phyloP scores from a whole-genome alignment of 257 asterid genomes.

The Salvia rosmarinus region DNA sequence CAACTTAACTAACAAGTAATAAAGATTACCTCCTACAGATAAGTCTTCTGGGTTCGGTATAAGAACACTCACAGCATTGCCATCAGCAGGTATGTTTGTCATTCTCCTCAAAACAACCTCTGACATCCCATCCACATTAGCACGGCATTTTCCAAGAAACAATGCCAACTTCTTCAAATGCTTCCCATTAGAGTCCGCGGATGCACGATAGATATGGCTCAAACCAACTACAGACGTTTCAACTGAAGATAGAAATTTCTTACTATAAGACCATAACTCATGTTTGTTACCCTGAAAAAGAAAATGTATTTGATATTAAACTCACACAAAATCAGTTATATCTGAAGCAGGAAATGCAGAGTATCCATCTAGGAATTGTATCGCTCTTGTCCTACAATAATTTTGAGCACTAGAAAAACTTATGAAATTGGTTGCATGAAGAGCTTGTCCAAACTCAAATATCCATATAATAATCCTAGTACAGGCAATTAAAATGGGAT shows the following conservation, averaged over 20 bases:
- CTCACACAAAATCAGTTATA: conserved; percentile 11
- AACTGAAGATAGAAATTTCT: conserved; percentile 63
- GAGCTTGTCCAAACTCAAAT: conserved; percentile 19
- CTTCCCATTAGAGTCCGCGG: conserved; percentile 68
- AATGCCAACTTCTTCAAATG: conserved; percentile 74
- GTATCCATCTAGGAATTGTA: background rate
- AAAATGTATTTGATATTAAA: conserved; percentile 18
- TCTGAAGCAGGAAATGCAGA: conserved; percentile 13
- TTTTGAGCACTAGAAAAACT: conserved; percentile 1
- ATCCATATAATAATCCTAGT: background rate
- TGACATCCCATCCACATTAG: conserved; percentile 64
- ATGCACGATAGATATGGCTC: conserved; percentile 71
- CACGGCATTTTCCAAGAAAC: conserved; percentile 62
- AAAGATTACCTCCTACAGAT: conserved; percentile 56
- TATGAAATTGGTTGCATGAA: background rate
- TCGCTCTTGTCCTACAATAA: conserved; percentile 2
- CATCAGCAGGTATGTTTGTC: conserved; percentile 67
- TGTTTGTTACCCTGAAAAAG: conserved; percentile 47
- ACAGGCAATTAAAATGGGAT: conserved; percentile 8
- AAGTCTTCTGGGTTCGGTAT: conserved; percentile 65
- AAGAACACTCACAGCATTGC: conserved; percentile 80
- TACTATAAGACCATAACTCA: conserved; percentile 42
- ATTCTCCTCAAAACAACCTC: conserved; percentile 79
- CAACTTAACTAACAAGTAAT: conserved; percentile 28
- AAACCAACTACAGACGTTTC: conserved; percentile 81